phyloP scores from a whole-genome alignment of 2,329 filamentous ascomycete species.

The Corniculantispora saksenae region DNA sequence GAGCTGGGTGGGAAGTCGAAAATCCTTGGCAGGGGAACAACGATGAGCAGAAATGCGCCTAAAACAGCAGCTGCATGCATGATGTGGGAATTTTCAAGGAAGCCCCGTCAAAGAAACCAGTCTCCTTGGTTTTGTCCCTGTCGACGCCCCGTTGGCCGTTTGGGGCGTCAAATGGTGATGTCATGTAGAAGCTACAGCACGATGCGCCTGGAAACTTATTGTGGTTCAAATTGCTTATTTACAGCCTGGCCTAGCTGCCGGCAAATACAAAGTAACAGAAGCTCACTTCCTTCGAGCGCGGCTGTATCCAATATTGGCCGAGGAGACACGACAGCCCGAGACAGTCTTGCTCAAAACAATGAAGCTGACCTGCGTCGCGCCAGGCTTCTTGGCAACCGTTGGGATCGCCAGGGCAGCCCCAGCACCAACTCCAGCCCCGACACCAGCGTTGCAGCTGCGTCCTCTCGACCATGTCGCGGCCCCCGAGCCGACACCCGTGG shows the following conservation, averaged over 20 bases:
- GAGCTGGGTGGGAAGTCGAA: neutral
- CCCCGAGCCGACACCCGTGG: conserved; percentile 26
- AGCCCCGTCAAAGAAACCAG: neutral
- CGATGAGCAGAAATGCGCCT: neutral
- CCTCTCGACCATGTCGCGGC: neutral
- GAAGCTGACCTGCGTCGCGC: conserved; percentile 2
- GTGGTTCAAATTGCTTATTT: neutral
- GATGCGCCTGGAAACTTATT: neutral
- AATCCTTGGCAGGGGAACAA: neutral
- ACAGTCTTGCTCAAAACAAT: neutral
- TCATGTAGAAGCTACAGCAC: conserved; percentile 10
- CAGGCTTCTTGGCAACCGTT: conserved; percentile 16
- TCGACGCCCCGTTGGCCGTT: neutral
- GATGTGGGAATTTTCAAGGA: neutral
- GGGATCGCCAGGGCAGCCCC: conserved; percentile 16
- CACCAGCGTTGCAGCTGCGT: neutral
- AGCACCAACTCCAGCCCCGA: conserved; percentile 2
- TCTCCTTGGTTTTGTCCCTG: neutral
- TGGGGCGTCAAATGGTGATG: conserved; percentile 7
- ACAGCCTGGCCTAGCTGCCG: neutral
- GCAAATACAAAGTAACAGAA: neutral
- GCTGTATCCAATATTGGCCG: neutral
- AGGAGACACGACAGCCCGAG: neutral
- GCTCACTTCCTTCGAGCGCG: neutral
- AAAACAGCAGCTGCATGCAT: neutral